Conservation (phyloP, 2,329 filamentous ascomycete species). For the Apiospora marii region DNA sequence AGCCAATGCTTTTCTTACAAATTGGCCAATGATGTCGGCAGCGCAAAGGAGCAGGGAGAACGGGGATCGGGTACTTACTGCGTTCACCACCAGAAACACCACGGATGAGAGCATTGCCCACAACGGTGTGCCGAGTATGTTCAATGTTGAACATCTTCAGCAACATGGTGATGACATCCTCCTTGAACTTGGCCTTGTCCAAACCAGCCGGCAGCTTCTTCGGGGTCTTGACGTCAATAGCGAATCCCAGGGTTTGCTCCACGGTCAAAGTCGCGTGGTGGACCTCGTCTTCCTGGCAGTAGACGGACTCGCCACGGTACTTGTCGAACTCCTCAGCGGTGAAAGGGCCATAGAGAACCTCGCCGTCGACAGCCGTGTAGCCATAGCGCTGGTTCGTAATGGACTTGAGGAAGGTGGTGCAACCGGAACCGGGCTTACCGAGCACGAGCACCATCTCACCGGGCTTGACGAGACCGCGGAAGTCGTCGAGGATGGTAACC, state of each 20-base stretch:
- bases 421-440: slow-evolving; percentile 77
- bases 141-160: slow-evolving; percentile 95
- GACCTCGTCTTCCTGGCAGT: slow-evolving; percentile 86
- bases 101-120: slow-evolving; percentile 82
- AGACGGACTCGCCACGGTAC: slow-evolving; percentile 84
- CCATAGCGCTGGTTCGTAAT: slow-evolving; percentile 71
- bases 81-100: slow-evolving; percentile 83
- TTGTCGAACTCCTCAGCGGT: slow-evolving; percentile 73
- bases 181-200: slow-evolving; percentile 77
- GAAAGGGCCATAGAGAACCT: slow-evolving; percentile 81
- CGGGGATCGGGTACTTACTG: slow-evolving; percentile 42
- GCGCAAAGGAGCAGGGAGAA: not conserved
- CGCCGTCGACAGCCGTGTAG: slow-evolving; percentile 65
- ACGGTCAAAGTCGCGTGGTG: slow-evolving; percentile 88
- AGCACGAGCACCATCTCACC: slow-evolving; percentile 91
- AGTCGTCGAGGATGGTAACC: slow-evolving; percentile 76
- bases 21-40: not conserved
- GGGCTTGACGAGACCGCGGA: slow-evolving; percentile 74
- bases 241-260: slow-evolving; percentile 85
- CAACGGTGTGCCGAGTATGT: slow-evolving; percentile 84
- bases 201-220: slow-evolving; percentile 80
- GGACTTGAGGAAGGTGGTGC: slow-evolving; percentile 73
- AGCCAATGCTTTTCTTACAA: not conserved
- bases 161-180: slow-evolving; percentile 75
- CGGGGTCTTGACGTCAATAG: slow-evolving; percentile 84